Evolutionary conservation across 345 rosid species (phyloP), one percentile per base, ranked within the genome.

Genomic region (Populus ilicifolia): DNA sequence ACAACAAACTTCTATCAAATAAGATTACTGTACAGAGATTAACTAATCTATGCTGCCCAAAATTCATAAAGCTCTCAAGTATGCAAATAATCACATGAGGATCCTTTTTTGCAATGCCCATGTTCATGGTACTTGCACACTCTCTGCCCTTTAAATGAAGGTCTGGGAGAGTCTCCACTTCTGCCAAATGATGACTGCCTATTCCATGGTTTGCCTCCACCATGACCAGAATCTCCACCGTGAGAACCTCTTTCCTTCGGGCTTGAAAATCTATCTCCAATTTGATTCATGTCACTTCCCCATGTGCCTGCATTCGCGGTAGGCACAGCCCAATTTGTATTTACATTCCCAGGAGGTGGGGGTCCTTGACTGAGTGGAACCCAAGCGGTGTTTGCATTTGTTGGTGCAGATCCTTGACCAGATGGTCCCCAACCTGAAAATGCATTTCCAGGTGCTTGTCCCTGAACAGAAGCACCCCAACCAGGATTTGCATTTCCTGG

Each of bases 101-200:
- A 83, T 59, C 95, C 97, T 82, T 89, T 93, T 85, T 83, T 89
- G 83, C 97, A 91, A 71, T 85, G 85, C 65, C 97, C 96, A 61
- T 43, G 82, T 84, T 89, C 91, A 18, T 84, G 88, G 81, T 30
- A 89, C 76, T 81, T 86, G 86, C 93, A 89, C 50, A 88, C 83
- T 81, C 90, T 86, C 76, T 92, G 94, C 62, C 90, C 92, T 84
- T 81, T 86, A 59, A 77, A 75, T 9, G 83, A 73, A 16, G 84
- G 75, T 70, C 88, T 79, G 7, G 87, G 76, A 17, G 88, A 71
- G 61, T 81, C 88, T 20, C 88, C 88, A 48, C 85, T 90, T 48
- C 63, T 59, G 78, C 86, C 76, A 48, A 87, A 85, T 10, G 95
- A 86, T 2, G 88, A 70, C 75, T 88, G 93, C 83, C 89, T 80